These are phyloP conservation scores for Fabrea salina DNA, from an alignment of 169 alveolate species.

Conservation along the genomic window DNA sequence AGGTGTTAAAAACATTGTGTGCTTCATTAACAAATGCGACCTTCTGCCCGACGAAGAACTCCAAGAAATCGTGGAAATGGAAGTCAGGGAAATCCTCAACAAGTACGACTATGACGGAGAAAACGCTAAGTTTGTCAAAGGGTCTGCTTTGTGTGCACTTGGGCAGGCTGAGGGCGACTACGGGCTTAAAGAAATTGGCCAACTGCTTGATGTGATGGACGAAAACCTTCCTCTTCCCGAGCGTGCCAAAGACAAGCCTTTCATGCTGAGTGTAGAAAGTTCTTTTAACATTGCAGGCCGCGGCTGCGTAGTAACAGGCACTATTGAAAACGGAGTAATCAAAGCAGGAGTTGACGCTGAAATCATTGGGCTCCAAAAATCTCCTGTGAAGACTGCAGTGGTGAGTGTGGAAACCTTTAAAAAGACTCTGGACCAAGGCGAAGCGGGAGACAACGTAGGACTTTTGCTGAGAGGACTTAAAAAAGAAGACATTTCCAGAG, in stretches of 20 bases:
- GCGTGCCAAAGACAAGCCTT: conserved; percentile 85
- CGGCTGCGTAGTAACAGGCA: conserved; percentile 94
- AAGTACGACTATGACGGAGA: conserved; percentile 90
- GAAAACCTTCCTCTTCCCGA: conserved; percentile 76
- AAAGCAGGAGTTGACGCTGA: conserved; percentile 90
- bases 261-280: conserved; percentile 87
- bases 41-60: conserved; percentile 38
- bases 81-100: conserved; percentile 87
- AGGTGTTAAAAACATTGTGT: conserved; percentile 75
- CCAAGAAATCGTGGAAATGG: conserved; percentile 84
- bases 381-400: conserved; percentile 62
- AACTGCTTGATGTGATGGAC: conserved; percentile 88
- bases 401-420: conserved; percentile 91
- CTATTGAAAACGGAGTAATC: conserved; percentile 91
- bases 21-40: conserved; percentile 39
- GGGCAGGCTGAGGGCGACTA: conserved; percentile 63
- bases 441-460: conserved; percentile 96
- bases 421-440: conserved; percentile 89
- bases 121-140: conserved; percentile 85
- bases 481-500: conserved; percentile 85
- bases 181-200: conserved; percentile 70
- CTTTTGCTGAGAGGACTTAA: conserved; percentile 86
- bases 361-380: conserved; percentile 85
- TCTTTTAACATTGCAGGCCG: conserved; percentile 89
- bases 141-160: conserved; percentile 92